Evolutionary conservation across 345 rosid species (phyloP).

Genomic region (Acer negundo): DNA sequence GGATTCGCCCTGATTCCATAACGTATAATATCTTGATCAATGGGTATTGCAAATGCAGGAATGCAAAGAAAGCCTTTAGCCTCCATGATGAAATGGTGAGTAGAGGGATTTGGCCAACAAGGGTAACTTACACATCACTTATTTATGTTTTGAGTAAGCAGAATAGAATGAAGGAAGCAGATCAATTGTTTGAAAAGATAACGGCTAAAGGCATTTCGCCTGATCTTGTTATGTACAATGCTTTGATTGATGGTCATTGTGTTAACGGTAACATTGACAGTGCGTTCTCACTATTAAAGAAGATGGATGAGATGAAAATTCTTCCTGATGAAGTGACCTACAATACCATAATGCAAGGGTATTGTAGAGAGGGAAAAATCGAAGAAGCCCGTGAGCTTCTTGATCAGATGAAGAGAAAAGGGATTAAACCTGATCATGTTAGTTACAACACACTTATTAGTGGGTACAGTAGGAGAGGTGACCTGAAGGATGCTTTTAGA

Average conservation of each 20-base stretch:
- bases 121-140: conserved; percentile 74
- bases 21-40: conserved; percentile 85
- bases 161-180: conserved; percentile 73
- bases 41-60: conserved; percentile 74
- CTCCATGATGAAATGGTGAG: conserved; percentile 68
- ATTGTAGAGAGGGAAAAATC: conserved; percentile 74
- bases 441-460: conserved; percentile 91
- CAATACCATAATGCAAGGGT: conserved; percentile 89
- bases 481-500: conserved; percentile 70
- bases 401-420: conserved; percentile 79
- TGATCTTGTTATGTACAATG: conserved; percentile 76
- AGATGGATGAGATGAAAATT: conserved; percentile 72
- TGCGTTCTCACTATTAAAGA: conserved; percentile 62
- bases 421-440: conserved; percentile 78
- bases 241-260: conserved; percentile 82
- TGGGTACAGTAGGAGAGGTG: conserved; percentile 84
- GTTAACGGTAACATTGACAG: conserved; percentile 62
- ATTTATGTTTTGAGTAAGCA: conserved; percentile 64
- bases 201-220: conserved; percentile 43
- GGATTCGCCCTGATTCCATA: conserved; percentile 59
- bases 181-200: conserved; percentile 67
- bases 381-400: conserved; percentile 88
- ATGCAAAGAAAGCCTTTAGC: conserved; percentile 68
- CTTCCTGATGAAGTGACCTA: conserved; percentile 87
- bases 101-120: conserved; percentile 66